These are phyloP conservation scores for Hypomontagnella monticulosa DNA, from an alignment of 495 filamentous ascomycete species.

Conservation along the genomic window DNA sequence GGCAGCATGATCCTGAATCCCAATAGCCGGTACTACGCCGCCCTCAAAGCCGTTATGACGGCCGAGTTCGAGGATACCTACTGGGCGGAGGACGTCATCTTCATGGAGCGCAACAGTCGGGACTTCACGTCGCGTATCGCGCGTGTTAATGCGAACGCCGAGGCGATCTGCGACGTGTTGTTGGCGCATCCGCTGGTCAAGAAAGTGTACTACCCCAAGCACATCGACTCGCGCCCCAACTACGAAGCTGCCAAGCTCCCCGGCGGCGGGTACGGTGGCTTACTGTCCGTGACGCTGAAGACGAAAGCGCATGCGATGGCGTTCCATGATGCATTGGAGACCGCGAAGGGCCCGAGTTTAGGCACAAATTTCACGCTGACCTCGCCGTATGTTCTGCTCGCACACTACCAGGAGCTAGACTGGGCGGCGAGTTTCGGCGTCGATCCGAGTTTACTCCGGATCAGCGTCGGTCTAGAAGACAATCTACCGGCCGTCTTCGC, in stretches of 20 bases:
- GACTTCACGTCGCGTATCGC: constrained; percentile 87
- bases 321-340: constrained; percentile 88
- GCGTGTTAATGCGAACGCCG: constrained; percentile 86
- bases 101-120: constrained; percentile 95
- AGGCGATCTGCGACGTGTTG: constrained; percentile 79
- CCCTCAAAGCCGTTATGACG: constrained; percentile 69
- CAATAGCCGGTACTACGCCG: constrained; percentile 71
- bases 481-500: constrained; percentile 64
- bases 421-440: constrained; percentile 87
- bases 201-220: constrained; percentile 87
- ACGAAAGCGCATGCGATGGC: constrained; percentile 72
- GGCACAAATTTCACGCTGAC: constrained; percentile 95
- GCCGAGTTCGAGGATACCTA: constrained; percentile 84
- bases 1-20: constrained; percentile 90
- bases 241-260: constrained; percentile 83
- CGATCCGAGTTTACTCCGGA: constrained; percentile 77
- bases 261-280: constrained; percentile 87
- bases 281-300: constrained; percentile 85
- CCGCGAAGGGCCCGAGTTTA: constrained; percentile 91
- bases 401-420: constrained; percentile 90
- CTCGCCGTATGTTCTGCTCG: constrained; percentile 89
- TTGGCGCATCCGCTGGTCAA: constrained; percentile 68
- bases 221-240: constrained; percentile 69
- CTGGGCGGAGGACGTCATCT: constrained; percentile 92
- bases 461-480: constrained; percentile 91